Percentiles rank a stretch among this genome's conserved stretches.
These are phyloP conservation scores for Oryza punctata DNA, from an alignment of 176 grass and related monocot species.

Conservation along the genomic window DNA sequence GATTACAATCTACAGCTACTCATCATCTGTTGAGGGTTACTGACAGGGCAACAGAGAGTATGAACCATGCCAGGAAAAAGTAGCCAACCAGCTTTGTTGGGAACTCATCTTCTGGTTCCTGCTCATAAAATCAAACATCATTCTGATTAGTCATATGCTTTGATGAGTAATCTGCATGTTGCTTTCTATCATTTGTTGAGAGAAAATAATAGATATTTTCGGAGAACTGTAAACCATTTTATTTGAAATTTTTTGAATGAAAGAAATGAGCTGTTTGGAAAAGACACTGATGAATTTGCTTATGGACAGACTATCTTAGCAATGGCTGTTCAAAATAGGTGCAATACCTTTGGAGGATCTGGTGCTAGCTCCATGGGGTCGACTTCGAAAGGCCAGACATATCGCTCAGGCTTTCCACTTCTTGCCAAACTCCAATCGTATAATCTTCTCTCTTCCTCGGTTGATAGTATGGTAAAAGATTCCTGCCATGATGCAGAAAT, in stretches of 20 bases:
- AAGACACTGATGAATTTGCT: neutral
- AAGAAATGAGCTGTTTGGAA: neutral
- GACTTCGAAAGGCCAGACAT: slow-evolving; percentile 86
- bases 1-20: slow-evolving; percentile 18
- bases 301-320: neutral
- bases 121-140: slow-evolving; percentile 18
- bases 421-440: slow-evolving; percentile 96
- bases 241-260: neutral
- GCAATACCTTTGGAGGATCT: slow-evolving; percentile 64
- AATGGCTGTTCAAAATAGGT: neutral
- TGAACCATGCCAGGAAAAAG: slow-evolving; percentile 66
- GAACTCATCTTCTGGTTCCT: slow-evolving; percentile 87
- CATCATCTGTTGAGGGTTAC: slow-evolving; percentile 75
- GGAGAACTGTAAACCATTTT: neutral
- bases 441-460: slow-evolving; percentile 81
- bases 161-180: neutral
- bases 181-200: neutral
- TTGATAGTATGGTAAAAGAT: slow-evolving; percentile 79
- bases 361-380: slow-evolving; percentile 55
- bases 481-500: slow-evolving; percentile 52
- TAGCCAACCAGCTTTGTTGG: slow-evolving; percentile 88
- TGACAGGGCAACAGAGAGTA: slow-evolving; percentile 66
- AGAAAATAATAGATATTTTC: neutral
- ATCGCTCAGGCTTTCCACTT: slow-evolving; percentile 76
- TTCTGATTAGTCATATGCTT: neutral